Evolutionary conservation across 441 rosid species (phyloP).

Genomic region (Gossypium davidsonii): DNA sequence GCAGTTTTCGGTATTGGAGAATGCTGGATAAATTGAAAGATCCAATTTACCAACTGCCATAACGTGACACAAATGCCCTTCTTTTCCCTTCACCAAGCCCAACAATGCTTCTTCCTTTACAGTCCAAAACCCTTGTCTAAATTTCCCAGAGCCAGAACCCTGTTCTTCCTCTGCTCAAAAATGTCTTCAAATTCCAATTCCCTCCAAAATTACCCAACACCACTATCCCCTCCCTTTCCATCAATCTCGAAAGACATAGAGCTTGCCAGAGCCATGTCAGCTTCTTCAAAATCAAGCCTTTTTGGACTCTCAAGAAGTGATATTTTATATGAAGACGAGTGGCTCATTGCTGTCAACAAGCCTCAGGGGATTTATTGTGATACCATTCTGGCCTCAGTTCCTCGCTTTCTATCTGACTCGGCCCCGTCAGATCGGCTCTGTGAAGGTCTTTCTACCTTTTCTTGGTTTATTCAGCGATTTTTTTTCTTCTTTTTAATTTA

Average conservation of each 20-base stretch:
- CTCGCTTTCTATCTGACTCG: slow-evolving; percentile 30
- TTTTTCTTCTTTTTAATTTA: neutral
- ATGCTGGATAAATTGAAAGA: neutral
- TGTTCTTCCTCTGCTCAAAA: slow-evolving; percentile 18
- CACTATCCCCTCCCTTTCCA: slow-evolving; percentile 71
- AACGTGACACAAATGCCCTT: slow-evolving; percentile 22
- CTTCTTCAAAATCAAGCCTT: slow-evolving; percentile 68
- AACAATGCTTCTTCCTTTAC: slow-evolving; percentile 14
- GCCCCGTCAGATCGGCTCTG: slow-evolving; percentile 11
- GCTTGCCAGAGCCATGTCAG: slow-evolving; percentile 67
- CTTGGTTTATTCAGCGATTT: neutral
- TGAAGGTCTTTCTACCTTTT: slow-evolving; percentile 22
- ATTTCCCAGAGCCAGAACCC: slow-evolving; percentile 27
- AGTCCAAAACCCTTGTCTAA: slow-evolving; percentile 17
- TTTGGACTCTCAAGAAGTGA: slow-evolving; percentile 39
- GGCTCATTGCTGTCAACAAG: slow-evolving; percentile 69
- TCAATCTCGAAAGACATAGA: slow-evolving; percentile 66
- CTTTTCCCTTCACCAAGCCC: slow-evolving; percentile 13
- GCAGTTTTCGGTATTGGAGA: no score
- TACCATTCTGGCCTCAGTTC: slow-evolving; percentile 49
- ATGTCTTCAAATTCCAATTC: slow-evolving; percentile 37
- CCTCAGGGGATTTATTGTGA: slow-evolving; percentile 85
- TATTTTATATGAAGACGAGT: slow-evolving; percentile 70
- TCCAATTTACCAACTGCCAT: neutral
- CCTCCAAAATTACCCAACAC: slow-evolving; percentile 47